A percentile compares a stretch with the other conserved stretches of the same genome.
Evolutionary conservation across 176 grass and related monocot species (phyloP).

Genomic region (Bromus sterilis): DNA sequence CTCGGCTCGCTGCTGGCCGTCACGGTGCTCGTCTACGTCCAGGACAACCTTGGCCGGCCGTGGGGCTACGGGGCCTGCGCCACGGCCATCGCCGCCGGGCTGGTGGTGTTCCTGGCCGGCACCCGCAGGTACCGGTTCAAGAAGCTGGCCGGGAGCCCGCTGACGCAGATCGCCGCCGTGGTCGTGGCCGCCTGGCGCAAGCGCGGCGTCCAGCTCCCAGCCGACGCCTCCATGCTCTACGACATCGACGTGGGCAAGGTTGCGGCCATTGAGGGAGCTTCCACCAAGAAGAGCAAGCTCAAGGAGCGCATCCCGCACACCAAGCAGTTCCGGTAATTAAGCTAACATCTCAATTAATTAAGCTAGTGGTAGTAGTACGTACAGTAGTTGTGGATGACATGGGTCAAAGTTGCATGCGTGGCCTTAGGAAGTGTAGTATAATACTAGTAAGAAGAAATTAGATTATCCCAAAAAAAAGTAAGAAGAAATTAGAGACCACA

Average conservation of each 20-base stretch:
- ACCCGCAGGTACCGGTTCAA: conserved; percentile 81
- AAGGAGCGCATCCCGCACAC: conserved; percentile 80
- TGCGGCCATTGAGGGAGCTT: conserved; percentile 4
- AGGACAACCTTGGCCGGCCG: conserved; percentile 62
- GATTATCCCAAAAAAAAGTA: too few species aligned
- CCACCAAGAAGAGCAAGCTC: conserved; percentile 48
- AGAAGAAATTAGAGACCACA: not conserved
- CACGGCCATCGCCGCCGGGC: conserved; percentile 35
- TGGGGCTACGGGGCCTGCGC: conserved; percentile 78
- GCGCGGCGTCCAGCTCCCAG: conserved; percentile 34
- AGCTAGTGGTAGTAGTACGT: too few species aligned
- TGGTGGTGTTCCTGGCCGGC: conserved; percentile 58
- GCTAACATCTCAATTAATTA: not conserved
- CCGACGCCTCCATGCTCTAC: conserved; percentile 48
- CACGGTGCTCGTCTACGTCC: conserved; percentile 86
- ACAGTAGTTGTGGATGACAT: not conserved
- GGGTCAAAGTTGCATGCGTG: conserved; percentile 7
- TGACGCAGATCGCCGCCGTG: conserved; percentile 76
- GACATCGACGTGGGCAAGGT: conserved; percentile 31
- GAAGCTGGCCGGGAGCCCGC: conserved; percentile 68
- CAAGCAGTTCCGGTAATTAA: conserved; percentile 62
- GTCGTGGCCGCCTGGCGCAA: conserved; percentile 62
- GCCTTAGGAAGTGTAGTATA: not conserved
- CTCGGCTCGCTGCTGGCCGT: conserved; percentile 79
- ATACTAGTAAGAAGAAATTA: too few species aligned